Conservation (phyloP, 352 stramenopile genomes). For the Globisporangium barbulae region DNA sequence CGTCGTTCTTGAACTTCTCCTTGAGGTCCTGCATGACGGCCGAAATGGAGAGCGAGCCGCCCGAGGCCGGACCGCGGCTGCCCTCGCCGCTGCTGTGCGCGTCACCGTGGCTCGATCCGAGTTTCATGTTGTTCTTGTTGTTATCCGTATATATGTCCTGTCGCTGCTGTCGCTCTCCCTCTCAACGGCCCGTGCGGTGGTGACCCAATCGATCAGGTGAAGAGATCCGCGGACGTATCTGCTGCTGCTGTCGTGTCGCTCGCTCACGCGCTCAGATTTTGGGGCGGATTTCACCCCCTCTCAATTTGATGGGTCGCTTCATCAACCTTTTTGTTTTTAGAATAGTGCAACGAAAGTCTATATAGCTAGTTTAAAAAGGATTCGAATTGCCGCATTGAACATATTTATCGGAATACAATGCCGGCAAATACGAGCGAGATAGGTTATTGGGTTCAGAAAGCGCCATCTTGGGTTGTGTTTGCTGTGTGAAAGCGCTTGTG, state of each 20-base stretch:
- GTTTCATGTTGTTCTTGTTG: conserved; percentile 31
- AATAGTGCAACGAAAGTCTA: not conserved
- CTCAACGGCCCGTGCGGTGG: not conserved
- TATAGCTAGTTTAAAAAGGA: not conserved
- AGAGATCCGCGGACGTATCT: conserved; percentile 4
- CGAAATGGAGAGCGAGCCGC: conserved; percentile 56
- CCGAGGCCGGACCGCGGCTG: conserved; percentile 26
- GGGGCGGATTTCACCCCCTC: conserved; percentile 5
- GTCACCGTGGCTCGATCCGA: conserved; percentile 47
- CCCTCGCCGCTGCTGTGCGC: conserved; percentile 43
- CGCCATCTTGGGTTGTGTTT: not conserved
- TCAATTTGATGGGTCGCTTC: not conserved
- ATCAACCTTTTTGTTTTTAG: not conserved
- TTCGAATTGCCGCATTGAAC: not conserved
- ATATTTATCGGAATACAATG: not conserved
- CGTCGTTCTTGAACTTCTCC: conserved; percentile 99
- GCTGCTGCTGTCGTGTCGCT: conserved; percentile 10
- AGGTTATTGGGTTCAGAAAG: not conserved
- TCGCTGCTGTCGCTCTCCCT: not conserved
- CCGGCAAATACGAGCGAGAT: not conserved
- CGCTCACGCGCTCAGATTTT: not conserved
- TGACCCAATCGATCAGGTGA: not conserved
- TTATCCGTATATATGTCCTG: conserved; percentile 9
- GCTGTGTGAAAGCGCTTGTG: not conserved
- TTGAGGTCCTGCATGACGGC: conserved; percentile 94